phyloP scores from a whole-genome alignment of 75 land plant species.

The Selaginella moellendorffii region DNA sequence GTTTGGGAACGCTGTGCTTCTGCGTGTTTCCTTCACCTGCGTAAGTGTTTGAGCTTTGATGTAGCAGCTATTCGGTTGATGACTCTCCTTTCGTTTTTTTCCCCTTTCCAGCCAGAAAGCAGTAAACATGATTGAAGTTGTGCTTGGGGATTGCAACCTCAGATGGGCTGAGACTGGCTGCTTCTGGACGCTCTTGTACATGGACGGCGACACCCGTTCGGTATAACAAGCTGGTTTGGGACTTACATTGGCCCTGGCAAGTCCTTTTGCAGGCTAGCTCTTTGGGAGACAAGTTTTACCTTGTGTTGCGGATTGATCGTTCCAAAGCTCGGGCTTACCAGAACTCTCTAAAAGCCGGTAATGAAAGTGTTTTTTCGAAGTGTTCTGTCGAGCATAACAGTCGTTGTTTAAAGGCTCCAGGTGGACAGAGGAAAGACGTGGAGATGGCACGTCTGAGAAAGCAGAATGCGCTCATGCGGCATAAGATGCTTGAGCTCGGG shows the following conservation, averaged over 20 bases:
- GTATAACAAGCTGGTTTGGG: no score
- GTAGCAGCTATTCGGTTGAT: no score
- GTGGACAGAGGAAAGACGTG: conserved; percentile 4
- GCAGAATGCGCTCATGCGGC: conserved; percentile 5
- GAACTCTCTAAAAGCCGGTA: conserved; percentile 2
- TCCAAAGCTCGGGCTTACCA: conserved; percentile 8
- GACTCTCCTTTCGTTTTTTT: neutral
- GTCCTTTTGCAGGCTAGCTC: conserved; percentile 6
- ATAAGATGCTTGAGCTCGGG: conserved; percentile 3
- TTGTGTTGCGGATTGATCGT: neutral
- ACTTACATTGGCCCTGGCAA: no score
- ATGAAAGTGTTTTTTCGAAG: no score
- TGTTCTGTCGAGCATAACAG: no score
- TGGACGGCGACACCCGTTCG: neutral
- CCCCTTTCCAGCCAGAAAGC: neutral
- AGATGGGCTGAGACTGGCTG: conserved; percentile 4
- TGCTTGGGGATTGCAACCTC: neutral
- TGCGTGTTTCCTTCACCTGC: neutral
- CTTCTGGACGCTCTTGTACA: conserved; percentile 5
- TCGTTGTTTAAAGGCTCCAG: neutral
- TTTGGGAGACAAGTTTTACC: neutral
- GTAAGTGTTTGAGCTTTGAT: neutral
- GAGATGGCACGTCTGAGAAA: neutral
- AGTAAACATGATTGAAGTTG: conserved; percentile 2
- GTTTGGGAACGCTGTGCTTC: neutral